Evolutionary conservation across 495 filamentous ascomycete species (phyloP), one percentile per base, ranked within the genome.

Genomic region (Penicillium turbatum): DNA sequence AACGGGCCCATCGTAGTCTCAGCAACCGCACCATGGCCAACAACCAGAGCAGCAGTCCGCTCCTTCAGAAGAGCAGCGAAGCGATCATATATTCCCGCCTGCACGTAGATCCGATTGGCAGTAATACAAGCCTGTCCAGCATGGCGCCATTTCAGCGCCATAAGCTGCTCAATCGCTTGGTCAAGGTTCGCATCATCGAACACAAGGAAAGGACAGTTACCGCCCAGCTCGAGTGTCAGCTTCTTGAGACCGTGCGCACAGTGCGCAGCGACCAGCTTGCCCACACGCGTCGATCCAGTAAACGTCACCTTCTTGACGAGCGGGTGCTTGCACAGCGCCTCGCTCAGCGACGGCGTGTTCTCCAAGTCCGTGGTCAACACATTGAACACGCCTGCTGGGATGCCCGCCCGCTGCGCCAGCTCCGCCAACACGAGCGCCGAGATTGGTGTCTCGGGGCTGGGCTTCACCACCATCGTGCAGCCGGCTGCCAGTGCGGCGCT

Each of bases 81-180:
- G 19, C 66, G 56, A 6, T 80, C 77, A 57, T 81, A 82, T 29
- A 84, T 57, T 5, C 75, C 76, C 31, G 67, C 63, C 64, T 90
- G 85, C 1, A 90, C 79, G 62, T 86, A 90, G 36, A 90, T 77
- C 0, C 86, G 66, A 64, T 90, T 90, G 2, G 86, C 85, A 1
- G 85, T 86, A 32, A 89, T 84, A 61, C 86, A 90, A 0, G 86
- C 86, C 64, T 90, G 86, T 5, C 86, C 85, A 0, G 80, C 80
- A 65, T 83, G 81, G 19, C 85, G 78, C 77, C 85, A 88, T 57
- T 88, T 88, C 32, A 82, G 72, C 1, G 76, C 67, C 56, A 86
- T 82, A 15, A 85, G 75, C 43, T 77, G 79, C 19, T 79, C 73
- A 8, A 84, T 68, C 4, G 86, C 83, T 45, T 80, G 73, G 15